Base-by-base conservation (phyloP, 2,329 filamentous ascomycete species). In the Fonsecaea nubica region DNA sequence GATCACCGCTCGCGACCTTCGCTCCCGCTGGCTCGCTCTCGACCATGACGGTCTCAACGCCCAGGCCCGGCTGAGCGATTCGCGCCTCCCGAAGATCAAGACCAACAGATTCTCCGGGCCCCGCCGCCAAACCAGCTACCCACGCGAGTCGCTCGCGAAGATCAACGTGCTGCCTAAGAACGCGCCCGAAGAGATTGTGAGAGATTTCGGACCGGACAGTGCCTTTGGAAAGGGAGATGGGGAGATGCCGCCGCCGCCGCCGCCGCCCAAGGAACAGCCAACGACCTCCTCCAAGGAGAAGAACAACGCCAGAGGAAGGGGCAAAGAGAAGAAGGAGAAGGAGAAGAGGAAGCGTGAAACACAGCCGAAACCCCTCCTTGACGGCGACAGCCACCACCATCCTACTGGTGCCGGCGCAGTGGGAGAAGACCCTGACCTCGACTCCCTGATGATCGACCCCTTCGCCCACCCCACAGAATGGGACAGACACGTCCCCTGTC, bases 11-110 rank as follows among this genome's bases (percentile, higher is more conserved):
- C 33, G 75, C 83, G 58, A 66, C 76, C 83, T 93, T 1, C 86
- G 90, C 15, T 79, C 82, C 6, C 84, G 89, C 75, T 97, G 94
- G 94, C 85, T 96, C 3, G 81, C 86, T 4, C 83, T 88, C 0
- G 74, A 84, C 45, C 80, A 32, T 32, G 30, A 80, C 54, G 59
- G 25, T 18, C 60, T 45, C 15, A 33, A 57, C 42, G 45, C 69
- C 53, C 58, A 70, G 25, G 52, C 25, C n/a, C 50, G 30, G n/a
- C 52, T 25, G 21, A 3, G 42, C 35, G 25, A 36, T 12, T 15
- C n/a, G 8, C 60, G 30, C 6, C 33, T 58, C 9, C 7, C 66
- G 32, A 70, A 64, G 55, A 48, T 63, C 42, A 66, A 69, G 45
- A 63, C 62, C 57, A 73, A 71, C 58, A 63, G 40, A 40, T 65